phyloP scores from a whole-genome alignment of 345 rosid species.

The Lepidium sativum region DNA sequence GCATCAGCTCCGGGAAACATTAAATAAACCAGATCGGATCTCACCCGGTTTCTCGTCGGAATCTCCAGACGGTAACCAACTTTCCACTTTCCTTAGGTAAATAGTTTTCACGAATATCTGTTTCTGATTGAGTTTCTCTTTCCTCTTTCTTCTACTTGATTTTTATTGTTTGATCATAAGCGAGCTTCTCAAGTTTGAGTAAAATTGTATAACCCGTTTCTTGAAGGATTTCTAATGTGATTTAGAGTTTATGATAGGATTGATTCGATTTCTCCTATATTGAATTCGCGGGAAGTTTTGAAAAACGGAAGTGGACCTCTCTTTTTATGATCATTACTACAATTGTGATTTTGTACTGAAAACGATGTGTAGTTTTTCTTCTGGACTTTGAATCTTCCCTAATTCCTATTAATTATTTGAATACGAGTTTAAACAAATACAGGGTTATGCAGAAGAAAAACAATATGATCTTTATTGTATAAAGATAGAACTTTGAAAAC shows the following conservation, averaged over 20 bases:
- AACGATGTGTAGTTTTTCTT: background rate
- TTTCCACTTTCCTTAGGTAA: conserved; percentile 2
- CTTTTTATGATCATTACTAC: background rate
- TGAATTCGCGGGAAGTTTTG: background rate
- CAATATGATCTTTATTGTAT: background rate
- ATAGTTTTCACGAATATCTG: background rate
- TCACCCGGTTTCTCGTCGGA: conserved; percentile 17
- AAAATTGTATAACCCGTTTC: background rate
- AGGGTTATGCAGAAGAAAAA: background rate
- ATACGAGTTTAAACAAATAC: background rate
- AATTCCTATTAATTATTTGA: background rate
- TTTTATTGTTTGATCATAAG: background rate
- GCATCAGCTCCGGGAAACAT: background rate
- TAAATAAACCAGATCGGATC: conserved; percentile 15
- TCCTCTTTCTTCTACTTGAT: background rate
- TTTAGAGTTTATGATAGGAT: background rate
- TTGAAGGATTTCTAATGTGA: background rate
- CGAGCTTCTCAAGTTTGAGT: background rate
- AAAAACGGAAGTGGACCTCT: conserved; percentile 4
- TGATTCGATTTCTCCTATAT: background rate
- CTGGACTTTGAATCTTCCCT: background rate
- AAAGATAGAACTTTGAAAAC: background rate
- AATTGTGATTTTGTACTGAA: background rate
- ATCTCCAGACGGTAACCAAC: conserved; percentile 14
- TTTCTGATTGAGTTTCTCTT: background rate